Conservation (phyloP, 2,329 filamentous ascomycete species). For the Aspergillus chevalieri region DNA sequence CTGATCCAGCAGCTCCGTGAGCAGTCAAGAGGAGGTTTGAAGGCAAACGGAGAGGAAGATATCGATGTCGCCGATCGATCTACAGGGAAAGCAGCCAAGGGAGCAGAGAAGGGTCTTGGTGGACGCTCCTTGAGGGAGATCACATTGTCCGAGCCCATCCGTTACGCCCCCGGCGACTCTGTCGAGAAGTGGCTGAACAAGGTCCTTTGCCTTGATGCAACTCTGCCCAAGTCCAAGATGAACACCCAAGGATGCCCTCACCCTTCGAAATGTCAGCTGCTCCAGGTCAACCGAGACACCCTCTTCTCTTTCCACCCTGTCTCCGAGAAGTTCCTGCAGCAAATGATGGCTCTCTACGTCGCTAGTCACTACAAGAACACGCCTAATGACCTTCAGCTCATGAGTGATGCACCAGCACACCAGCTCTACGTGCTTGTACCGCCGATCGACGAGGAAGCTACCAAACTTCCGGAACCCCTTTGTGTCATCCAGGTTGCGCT, state of each 20-base stretch:
- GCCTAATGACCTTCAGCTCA: constrained; percentile 94
- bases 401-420: constrained; percentile 96
- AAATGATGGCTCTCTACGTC: constrained; percentile 97
- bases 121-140: constrained; percentile 83
- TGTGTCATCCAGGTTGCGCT: constrained; percentile 92
- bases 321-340: constrained; percentile 92
- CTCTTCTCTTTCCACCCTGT: constrained; percentile 97
- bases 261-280: constrained; percentile 81
- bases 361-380: constrained; percentile 98
- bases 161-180: constrained; percentile 82
- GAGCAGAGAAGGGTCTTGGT: constrained; percentile 53
- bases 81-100: constrained; percentile 67
- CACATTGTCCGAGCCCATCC: constrained; percentile 85
- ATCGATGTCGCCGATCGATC: constrained; percentile 69
- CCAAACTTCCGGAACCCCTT: constrained; percentile 80
- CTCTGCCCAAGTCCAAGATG: constrained; percentile 69
- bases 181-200: constrained; percentile 97
- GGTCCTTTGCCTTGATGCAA: constrained; percentile 87
- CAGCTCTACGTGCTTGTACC: constrained; percentile 92
- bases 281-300: constrained; percentile 93
- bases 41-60: constrained; percentile 48
- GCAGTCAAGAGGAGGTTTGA: constrained; percentile 66
- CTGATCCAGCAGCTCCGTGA: constrained; percentile 95
- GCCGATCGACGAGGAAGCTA: constrained; percentile 69
- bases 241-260: constrained; percentile 76